These are phyloP conservation scores for Cucurbita ficifolia DNA, from an alignment of 306 rosid species.

Conservation along the genomic window DNA sequence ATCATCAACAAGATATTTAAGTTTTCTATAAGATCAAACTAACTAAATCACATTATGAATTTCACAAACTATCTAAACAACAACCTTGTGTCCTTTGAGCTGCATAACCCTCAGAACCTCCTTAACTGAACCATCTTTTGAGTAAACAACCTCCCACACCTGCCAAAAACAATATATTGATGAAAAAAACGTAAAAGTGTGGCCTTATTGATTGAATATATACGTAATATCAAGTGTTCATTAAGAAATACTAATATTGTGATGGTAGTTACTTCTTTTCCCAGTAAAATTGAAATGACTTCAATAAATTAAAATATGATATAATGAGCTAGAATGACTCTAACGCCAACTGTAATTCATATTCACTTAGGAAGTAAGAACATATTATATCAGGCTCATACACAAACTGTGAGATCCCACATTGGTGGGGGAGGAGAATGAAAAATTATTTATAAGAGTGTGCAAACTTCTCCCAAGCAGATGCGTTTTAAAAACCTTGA, in stretches of 20 bases:
- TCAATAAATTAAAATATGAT: not conserved
- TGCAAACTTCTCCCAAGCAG: too few species aligned
- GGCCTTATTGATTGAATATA: not conserved
- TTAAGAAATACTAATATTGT: not conserved
- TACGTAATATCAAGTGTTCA: not conserved
- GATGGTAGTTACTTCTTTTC: not conserved
- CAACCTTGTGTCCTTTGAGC: conserved; percentile 98
- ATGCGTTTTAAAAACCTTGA: too few species aligned
- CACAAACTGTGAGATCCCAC: too few species aligned
- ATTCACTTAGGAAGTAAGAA: not conserved
- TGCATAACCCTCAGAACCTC: conserved; percentile 89
- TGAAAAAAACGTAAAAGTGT: not conserved
- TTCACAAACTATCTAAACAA: not conserved
- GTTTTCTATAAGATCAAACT: not conserved
- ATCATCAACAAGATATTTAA: not conserved
- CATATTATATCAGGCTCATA: not conserved
- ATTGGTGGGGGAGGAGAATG: too few species aligned
- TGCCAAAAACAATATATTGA: conserved; percentile 14
- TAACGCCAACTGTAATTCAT: not conserved
- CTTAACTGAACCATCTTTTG: conserved; percentile 90
- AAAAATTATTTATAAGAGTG: too few species aligned
- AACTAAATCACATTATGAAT: not conserved
- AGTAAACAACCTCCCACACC: conserved; percentile 90
- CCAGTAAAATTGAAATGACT: not conserved
- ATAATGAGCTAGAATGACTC: not conserved